These are phyloP conservation scores for Graphilbum ipis-grandicollis DNA, from an alignment of 2,329 filamentous ascomycete genomes.

Conservation along the genomic window DNA sequence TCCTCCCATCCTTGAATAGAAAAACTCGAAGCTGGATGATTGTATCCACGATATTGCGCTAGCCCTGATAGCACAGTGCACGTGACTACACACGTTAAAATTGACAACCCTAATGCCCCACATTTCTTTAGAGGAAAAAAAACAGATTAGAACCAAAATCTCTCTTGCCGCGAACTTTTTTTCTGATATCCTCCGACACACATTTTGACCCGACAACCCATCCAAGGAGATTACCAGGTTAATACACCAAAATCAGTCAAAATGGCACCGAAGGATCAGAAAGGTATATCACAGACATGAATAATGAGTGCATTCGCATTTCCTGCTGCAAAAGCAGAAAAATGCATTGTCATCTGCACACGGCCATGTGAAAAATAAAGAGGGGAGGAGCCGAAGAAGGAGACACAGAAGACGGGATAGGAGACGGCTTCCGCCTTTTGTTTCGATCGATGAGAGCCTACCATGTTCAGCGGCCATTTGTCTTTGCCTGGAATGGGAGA, in stretches of 20 bases:
- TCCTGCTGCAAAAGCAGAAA: not conserved
- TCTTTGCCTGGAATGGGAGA: too few species aligned
- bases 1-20: too few species aligned
- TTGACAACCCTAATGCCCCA: not conserved
- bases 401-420: too few species aligned
- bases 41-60: too few species aligned
- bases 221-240: constrained; percentile 4
- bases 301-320: not conserved
- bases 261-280: constrained; percentile 24
- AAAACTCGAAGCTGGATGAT: too few species aligned
- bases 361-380: too few species aligned
- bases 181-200: constrained; percentile 1
- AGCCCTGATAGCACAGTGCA: too few species aligned
- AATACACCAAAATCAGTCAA: constrained; percentile 11
- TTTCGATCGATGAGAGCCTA: too few species aligned
- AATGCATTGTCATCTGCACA: too few species aligned
- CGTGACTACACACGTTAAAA: not conserved
- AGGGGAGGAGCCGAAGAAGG: too few species aligned
- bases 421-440: too few species aligned
- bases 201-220: constrained; percentile 1
- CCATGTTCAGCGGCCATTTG: too few species aligned
- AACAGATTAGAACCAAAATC: not conserved
- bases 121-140: not conserved
- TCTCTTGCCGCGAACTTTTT: not conserved
- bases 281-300: constrained; percentile 17